Conservation (phyloP, 768 basidiomycete species). For the Obba rivulosa region DNA sequence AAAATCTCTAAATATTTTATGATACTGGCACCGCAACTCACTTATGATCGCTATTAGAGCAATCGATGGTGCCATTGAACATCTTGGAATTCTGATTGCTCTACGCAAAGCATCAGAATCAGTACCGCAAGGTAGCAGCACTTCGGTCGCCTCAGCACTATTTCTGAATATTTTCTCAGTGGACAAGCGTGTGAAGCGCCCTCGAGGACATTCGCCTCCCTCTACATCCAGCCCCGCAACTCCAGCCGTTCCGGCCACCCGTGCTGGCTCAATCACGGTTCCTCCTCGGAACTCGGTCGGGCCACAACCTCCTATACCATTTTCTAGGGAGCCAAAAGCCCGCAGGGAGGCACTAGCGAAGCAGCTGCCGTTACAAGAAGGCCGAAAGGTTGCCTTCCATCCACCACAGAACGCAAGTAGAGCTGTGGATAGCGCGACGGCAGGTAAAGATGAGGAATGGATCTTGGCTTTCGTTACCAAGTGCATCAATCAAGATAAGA, state of each 20-base stretch:
- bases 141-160: not conserved
- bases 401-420: conserved; percentile 50
- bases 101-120: conserved; percentile 67
- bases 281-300: conserved; percentile 55
- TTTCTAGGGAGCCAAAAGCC: conserved; percentile 62
- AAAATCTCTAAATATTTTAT: conserved; percentile 17
- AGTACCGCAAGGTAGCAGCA: conserved; percentile 47
- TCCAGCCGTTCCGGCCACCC: conserved; percentile 27
- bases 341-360: conserved; percentile 56
- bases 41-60: conserved; percentile 37
- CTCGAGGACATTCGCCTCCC: conserved; percentile 63
- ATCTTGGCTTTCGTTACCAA: conserved; percentile 74
- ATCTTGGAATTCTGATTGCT: conserved; percentile 62
- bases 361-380: conserved; percentile 65
- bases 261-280: conserved; percentile 51
- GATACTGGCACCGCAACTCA: not conserved
- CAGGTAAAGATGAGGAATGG: conserved; percentile 51
- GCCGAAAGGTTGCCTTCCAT: conserved; percentile 79
- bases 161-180: conserved; percentile 1
- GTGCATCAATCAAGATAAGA: conserved; percentile 68
- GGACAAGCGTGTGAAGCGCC: conserved; percentile 80
- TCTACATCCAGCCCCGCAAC: conserved; percentile 36
- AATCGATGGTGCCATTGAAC: conserved; percentile 68
- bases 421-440: conserved; percentile 47
- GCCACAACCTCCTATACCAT: conserved; percentile 42